Evolutionary conservation across 495 filamentous ascomycete genomes (phyloP).

Genomic region (Thermothielavioides terrestris): DNA sequence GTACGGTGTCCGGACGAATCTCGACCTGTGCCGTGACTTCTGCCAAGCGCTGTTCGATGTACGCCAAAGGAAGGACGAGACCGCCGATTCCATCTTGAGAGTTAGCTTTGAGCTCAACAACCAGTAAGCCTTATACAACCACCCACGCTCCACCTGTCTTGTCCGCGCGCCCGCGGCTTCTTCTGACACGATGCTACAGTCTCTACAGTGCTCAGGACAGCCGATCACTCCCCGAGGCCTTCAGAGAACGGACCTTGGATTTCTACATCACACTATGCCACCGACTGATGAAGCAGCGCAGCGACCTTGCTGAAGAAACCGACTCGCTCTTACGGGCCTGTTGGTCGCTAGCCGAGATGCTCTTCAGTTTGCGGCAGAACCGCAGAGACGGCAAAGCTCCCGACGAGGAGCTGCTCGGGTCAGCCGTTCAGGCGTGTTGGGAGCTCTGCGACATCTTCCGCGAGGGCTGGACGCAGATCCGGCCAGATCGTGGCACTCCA

Average conservation of each 20-base stretch:
- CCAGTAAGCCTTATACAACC: conserved; percentile 41
- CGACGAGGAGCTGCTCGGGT: conserved; percentile 76
- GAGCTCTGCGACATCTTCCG: conserved; percentile 90
- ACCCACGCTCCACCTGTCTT: background rate
- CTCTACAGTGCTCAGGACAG: conserved; percentile 82
- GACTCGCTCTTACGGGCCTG: conserved; percentile 78
- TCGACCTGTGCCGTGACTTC: conserved; percentile 85
- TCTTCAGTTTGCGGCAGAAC: conserved; percentile 84
- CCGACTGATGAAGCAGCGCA: conserved; percentile 86
- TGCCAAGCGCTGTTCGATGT: conserved; percentile 86
- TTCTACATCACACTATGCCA: conserved; percentile 93
- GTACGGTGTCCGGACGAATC: conserved; percentile 63
- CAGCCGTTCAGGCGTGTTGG: conserved; percentile 88
- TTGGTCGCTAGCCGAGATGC: conserved; percentile 87
- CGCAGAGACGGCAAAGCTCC: conserved; percentile 60
- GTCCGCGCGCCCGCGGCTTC: background rate
- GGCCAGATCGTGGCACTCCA: conserved; percentile 80
- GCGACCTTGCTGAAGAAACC: conserved; percentile 64
- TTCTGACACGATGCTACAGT: conserved; percentile 26
- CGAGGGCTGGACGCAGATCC: conserved; percentile 85
- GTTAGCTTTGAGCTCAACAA: conserved; percentile 95
- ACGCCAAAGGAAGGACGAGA: conserved; percentile 62
- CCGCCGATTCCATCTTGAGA: conserved; percentile 72
- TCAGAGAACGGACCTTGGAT: conserved; percentile 80
- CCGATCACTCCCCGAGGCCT: conserved; percentile 73